phyloP scores from a whole-genome alignment of 1,284 basidiomycete species.

The Puccinia brachypodii region DNA sequence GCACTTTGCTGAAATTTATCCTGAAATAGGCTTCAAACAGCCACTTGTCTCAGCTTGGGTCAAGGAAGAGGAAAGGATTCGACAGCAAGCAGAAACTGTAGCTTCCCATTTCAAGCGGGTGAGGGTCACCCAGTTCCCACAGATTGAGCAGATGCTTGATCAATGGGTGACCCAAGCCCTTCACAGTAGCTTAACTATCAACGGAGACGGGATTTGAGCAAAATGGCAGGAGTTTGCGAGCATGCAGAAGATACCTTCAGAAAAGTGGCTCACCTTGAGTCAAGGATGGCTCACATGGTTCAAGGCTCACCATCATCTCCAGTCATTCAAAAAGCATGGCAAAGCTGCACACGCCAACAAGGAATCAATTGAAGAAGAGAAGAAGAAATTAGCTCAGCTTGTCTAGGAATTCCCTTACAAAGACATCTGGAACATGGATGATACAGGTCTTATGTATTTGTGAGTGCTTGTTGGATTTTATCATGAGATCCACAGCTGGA shows the following conservation, averaged over 20 bases:
- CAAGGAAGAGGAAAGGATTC: slow-evolving; percentile 19
- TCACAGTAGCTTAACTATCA: neutral
- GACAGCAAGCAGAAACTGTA: neutral
- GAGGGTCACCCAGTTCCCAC: neutral
- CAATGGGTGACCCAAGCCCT: neutral
- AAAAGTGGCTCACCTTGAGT: neutral
- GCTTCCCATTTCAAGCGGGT: neutral
- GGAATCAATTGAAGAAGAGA: neutral
- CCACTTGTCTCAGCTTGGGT: slow-evolving; percentile 35
- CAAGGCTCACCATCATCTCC: neutral
- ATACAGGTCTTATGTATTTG: neutral
- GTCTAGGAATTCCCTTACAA: neutral
- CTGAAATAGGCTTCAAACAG: slow-evolving; percentile 24
- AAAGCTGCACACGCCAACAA: neutral
- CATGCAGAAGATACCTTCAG: neutral
- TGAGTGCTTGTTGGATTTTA: neutral
- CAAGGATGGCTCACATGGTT: neutral
- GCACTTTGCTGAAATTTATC: slow-evolving; percentile 25
- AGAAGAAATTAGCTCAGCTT: neutral
- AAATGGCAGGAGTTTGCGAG: slow-evolving; percentile 6
- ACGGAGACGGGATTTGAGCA: neutral
- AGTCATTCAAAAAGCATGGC: slow-evolving; percentile 2
- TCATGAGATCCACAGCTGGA: neutral
- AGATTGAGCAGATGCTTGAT: slow-evolving; percentile 8
- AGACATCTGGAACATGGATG: slow-evolving; percentile 11